A percentile compares a stretch with the other conserved stretches of the same genome.
Conservation (phyloP, 306 rosid genomes). For the Leucaena leucocephala region DNA sequence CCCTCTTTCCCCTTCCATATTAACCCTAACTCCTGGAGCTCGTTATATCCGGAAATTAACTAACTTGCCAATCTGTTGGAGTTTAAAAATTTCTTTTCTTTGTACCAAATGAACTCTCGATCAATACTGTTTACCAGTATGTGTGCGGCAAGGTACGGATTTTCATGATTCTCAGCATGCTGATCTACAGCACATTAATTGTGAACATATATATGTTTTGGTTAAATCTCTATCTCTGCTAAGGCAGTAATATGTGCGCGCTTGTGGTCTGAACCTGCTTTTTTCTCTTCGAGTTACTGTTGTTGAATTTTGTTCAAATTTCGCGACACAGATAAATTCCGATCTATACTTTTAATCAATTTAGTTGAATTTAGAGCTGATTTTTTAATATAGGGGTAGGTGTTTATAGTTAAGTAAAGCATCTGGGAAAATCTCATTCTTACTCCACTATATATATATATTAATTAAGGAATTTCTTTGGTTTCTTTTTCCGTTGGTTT, state of each 20-base stretch:
- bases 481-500: not conserved
- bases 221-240: not conserved
- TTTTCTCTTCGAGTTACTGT: not conserved
- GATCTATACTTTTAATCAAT: not conserved
- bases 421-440: slow-evolving; percentile 17
- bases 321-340: slow-evolving; percentile 10
- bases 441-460: not conserved
- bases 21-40: not conserved
- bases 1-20: not conserved
- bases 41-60: not conserved
- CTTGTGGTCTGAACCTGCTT: not conserved
- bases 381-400: not conserved
- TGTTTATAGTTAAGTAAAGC: not conserved
- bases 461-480: slow-evolving; percentile 6
- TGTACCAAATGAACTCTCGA: not conserved
- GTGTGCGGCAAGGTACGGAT: slow-evolving; percentile 10
- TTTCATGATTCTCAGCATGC: slow-evolving; percentile 9
- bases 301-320: not conserved
- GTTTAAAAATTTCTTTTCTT: not conserved
- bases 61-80: not conserved
- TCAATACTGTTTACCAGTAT: slow-evolving; percentile 23
- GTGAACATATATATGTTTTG: not conserved
- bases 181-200: slow-evolving; percentile 2
- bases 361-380: not conserved
- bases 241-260: not conserved